Conservation (phyloP, 306 rosid species). For the Castanea crenata region DNA sequence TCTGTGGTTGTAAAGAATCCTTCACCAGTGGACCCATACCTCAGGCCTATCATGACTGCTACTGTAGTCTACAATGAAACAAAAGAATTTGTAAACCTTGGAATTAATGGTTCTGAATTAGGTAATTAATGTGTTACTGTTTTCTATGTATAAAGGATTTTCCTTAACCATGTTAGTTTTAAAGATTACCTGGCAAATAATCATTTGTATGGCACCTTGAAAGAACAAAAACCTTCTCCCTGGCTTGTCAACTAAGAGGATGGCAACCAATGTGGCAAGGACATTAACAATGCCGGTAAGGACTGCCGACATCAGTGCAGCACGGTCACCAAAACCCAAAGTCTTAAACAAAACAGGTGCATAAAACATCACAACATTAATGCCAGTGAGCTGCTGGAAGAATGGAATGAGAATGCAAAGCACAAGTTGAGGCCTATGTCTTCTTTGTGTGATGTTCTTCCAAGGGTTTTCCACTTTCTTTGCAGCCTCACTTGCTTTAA, state of each 20-base stretch:
- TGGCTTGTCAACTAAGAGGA: constrained; percentile 29
- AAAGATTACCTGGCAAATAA: constrained; percentile 20
- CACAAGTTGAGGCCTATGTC: constrained; percentile 41
- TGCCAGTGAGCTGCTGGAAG: constrained; percentile 48
- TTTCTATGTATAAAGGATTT: too few relatives aligned
- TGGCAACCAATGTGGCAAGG: constrained; percentile 31
- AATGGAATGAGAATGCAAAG: constrained; percentile 38
- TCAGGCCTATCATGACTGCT: constrained; percentile 28
- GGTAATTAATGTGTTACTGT: too few relatives aligned
- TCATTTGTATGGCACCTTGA: constrained; percentile 47
- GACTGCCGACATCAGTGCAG: constrained; percentile 37
- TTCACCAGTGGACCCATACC: constrained; percentile 40
- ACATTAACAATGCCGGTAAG: constrained; percentile 36
- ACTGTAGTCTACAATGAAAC: constrained; percentile 12
- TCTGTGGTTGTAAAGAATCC: constrained; percentile 29
- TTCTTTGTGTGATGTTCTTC: constrained; percentile 23
- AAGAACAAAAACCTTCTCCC: constrained; percentile 42
- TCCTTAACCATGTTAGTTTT: too few relatives aligned
- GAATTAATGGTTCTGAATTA: too few relatives aligned
- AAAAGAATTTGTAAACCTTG: too few relatives aligned
- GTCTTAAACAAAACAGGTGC: constrained; percentile 40
- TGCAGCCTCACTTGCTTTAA: constrained; percentile 33
- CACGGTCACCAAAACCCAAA: constrained; percentile 36
- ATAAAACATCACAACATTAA: constrained; percentile 43
- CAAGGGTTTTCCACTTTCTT: constrained; percentile 32